Evolutionary conservation across 805 yeast genomes (phyloP).

Genomic region (Wickerhamomyces canadensis): DNA sequence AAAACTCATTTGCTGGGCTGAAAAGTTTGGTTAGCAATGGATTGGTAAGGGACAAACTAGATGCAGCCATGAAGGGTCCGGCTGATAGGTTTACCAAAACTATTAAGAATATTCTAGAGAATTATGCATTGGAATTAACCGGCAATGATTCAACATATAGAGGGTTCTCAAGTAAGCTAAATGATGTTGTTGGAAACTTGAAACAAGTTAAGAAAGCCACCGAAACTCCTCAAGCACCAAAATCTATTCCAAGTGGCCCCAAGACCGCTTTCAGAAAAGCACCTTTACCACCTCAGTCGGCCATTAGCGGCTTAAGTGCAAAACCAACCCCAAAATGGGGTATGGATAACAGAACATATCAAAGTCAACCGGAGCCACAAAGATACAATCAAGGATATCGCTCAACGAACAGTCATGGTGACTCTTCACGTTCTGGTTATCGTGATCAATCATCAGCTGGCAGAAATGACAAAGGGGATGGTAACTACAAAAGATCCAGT

Average conservation of each 20-base stretch:
- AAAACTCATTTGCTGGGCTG: neutral
- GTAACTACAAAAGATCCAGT: neutral
- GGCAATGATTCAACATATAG: neutral
- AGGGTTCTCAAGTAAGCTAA: neutral
- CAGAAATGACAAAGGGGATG: neutral
- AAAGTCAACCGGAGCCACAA: neutral
- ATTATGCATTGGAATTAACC: neutral
- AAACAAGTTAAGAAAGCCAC: neutral
- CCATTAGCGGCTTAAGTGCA: constrained; percentile 4
- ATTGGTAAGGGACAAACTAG: no score
- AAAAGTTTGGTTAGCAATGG: neutral
- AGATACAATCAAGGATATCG: constrained; percentile 2
- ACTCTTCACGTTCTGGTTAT: neutral
- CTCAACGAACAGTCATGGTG: neutral
- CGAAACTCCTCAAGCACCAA: no score
- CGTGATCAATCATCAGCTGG: neutral
- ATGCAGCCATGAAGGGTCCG: no score
- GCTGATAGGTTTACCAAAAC: no score
- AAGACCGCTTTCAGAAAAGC: neutral
- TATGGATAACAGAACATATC: constrained; percentile 1
- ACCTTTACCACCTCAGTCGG: constrained; percentile 7
- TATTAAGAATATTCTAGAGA: neutral
- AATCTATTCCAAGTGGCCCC: neutral
- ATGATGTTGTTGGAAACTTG: no score
- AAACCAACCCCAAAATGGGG: constrained; percentile 6